Evolutionary conservation across 2,329 filamentous ascomycete genomes (phyloP).

Genomic region (Emericellopsis atlantica): DNA sequence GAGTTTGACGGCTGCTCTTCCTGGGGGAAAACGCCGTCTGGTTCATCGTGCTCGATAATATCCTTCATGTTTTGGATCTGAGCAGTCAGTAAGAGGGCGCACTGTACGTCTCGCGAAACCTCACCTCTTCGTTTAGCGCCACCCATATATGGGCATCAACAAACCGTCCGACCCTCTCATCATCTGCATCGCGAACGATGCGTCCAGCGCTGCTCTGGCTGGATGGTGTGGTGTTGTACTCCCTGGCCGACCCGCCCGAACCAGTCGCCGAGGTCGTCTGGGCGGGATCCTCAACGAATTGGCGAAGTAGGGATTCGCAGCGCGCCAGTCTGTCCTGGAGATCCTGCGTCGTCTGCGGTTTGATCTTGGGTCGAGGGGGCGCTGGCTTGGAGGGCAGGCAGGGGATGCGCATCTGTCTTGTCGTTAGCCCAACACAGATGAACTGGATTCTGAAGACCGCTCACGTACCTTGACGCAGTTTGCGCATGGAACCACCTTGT

Average conservation of each 20-base stretch:
- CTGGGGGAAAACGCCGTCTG: slow-evolving; percentile 21
- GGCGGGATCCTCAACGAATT: slow-evolving; percentile 2
- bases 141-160: slow-evolving; percentile 40
- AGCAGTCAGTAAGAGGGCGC: slow-evolving; percentile 15
- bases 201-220: slow-evolving; percentile 8
- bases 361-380: slow-evolving; percentile 13
- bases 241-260: neutral
- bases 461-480: slow-evolving; percentile 3
- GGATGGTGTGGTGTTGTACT: slow-evolving; percentile 23
- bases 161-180: slow-evolving; percentile 15
- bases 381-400: slow-evolving; percentile 14
- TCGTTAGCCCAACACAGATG: neutral
- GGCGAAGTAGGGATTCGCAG: slow-evolving; percentile 10
- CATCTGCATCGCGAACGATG: too few species aligned
- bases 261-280: neutral
- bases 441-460: neutral
- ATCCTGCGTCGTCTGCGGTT: slow-evolving; percentile 11
- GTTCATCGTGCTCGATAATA: slow-evolving; percentile 36
- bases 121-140: slow-evolving; percentile 43
- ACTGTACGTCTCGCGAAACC: slow-evolving; percentile 22
- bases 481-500: slow-evolving; percentile 1
- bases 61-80: slow-evolving; percentile 30
- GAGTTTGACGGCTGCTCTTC: neutral
- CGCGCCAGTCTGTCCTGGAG: slow-evolving; percentile 11
- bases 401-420: slow-evolving; percentile 1